Evolutionary conservation across 371 early-diverging fungal species (phyloP).

Genomic region (Rhizopus arrhizus): DNA sequence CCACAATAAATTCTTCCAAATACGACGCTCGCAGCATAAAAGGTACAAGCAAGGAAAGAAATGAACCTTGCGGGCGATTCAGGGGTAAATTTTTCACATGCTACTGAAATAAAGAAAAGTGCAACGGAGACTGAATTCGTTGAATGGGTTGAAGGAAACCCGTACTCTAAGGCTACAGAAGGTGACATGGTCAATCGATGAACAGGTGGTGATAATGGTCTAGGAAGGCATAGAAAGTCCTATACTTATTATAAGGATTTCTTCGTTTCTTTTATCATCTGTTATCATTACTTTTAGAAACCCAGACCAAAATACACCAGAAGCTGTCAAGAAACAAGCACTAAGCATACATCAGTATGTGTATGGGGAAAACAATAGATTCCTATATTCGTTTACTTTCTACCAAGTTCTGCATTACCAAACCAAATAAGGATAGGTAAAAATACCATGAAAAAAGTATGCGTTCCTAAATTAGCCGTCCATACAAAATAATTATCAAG

Average conservation of each 20-base stretch:
- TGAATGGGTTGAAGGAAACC: conserved; percentile 82
- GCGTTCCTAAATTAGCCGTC: conserved; percentile 73
- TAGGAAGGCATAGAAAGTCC: conserved; percentile 77
- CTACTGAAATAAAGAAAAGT: conserved; percentile 59
- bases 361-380: too few species aligned
- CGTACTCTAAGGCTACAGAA: conserved; percentile 73
- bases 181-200: conserved; percentile 65
- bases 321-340: conserved; percentile 53
- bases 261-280: conserved; percentile 1
- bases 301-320: conserved; percentile 72
- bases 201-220: conserved; percentile 75
- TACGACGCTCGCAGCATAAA: conserved; percentile 68
- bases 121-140: conserved; percentile 75
- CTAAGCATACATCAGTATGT: conserved; percentile 18
- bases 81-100: conserved; percentile 40
- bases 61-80: conserved; percentile 46
- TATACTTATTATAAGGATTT: conserved; percentile 20
- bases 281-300: conserved; percentile 59
- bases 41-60: conserved; percentile 42
- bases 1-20: conserved; percentile 75
- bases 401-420: conserved; percentile 57
- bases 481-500: conserved; percentile 63
- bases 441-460: conserved; percentile 73
- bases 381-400: conserved; percentile 38
- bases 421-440: conserved; percentile 77